Evolutionary conservation across 441 rosid species (phyloP), one percentile per base, ranked within the genome.

Genomic region (Erysimum cheiri): DNA sequence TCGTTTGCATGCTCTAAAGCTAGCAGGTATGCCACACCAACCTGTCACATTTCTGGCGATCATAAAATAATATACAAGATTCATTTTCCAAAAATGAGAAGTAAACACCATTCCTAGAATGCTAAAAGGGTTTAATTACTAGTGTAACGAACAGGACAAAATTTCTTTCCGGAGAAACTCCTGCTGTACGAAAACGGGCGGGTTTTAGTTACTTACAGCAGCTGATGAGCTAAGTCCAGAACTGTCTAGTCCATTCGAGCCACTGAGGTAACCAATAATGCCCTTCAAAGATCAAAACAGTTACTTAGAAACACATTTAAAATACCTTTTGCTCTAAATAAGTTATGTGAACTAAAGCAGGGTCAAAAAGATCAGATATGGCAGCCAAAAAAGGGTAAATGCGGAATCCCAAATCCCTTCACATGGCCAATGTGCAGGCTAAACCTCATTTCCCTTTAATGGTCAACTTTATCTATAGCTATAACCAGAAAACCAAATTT

Each of bases 171-270:
- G 8, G 47, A 52, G 69, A 65, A 60, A 53, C 15, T 22, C 54
- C 14, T 53, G 54, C 33, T 53, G 49, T 71, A 14, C 6, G 6
- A 62, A 66, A 67, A 40, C 56, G 73, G 52, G 46, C 32, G 12
- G 56, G 71, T 62, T 73, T 40, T 31, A 53, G 53, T 71, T 64
- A 85, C 98, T 82, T 84, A 94, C 98, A 40, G 99, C 97, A 75
- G 99, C 97, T 60, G 98, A 94, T 70, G 99, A 94, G 83, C 99
- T 94, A 75, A 94, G 98, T 66, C 99, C 99, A 24, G 97, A 87
- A 77, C 97, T 85, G 71, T 94, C 97, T 81, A 94, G 86, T 76
- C 89, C 93, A 78, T 87, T 84, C 50, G 96, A 84, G 65, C 98
- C 98, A 78, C 83, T 87, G 58, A 90, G 85, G 80, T 82, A 94